phyloP scores from a whole-genome alignment of 2,329 filamentous ascomycete species.

The Colletotrichum somersetense region DNA sequence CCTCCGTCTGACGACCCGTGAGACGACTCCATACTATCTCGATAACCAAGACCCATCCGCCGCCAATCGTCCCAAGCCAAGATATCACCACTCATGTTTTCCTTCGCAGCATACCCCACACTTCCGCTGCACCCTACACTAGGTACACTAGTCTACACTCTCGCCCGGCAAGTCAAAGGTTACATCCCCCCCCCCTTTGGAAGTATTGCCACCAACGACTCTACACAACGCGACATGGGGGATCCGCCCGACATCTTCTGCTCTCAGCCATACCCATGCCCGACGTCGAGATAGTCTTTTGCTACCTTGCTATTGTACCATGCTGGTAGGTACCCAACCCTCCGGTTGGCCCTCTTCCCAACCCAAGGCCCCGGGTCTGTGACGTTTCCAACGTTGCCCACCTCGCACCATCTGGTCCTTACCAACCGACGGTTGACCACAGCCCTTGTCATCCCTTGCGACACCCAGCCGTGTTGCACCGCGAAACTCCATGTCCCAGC shows the following conservation, averaged over 20 bases:
- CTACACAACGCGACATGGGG: not conserved
- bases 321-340: not conserved
- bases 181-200: not conserved
- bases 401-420: not conserved
- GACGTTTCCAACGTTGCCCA: not conserved
- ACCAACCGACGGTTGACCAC: not conserved
- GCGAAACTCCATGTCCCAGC: too few relatives aligned
- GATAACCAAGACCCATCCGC: not conserved
- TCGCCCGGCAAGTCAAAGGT: not conserved
- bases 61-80: not conserved
- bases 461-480: not conserved
- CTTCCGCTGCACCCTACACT: not conserved
- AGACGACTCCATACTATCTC: not conserved
- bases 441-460: not conserved
- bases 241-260: slow-evolving; percentile 1
- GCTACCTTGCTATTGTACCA: not conserved
- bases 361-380: not conserved
- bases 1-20: not conserved
- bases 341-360: not conserved
- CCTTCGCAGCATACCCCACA: not conserved
- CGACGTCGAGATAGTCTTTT: slow-evolving; percentile 14
- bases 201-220: not conserved
- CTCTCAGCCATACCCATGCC: not conserved
- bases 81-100: not conserved
- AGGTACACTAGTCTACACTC: not conserved